Evolutionary conservation across 306 rosid genomes (phyloP).

Genomic region (Ochetophila trinervis): DNA sequence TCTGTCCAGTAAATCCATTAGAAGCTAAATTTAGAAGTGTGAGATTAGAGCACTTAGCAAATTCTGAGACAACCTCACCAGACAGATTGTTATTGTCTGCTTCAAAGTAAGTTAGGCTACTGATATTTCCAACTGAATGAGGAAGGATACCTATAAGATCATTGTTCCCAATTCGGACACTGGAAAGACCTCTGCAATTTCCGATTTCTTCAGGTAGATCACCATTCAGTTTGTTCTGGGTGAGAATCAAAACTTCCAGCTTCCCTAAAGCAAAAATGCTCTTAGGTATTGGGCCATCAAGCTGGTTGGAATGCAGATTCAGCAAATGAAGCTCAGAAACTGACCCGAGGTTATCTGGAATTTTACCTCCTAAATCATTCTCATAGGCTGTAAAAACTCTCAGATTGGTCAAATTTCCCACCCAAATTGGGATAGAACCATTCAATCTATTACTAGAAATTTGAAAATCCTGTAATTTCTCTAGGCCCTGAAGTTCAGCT

Average conservation of each 20-base stretch:
- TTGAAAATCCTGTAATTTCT: constrained; percentile 69
- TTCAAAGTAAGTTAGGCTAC: constrained; percentile 95
- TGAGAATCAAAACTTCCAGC: constrained; percentile 80
- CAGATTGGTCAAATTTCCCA: constrained; percentile 74
- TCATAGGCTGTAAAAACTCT: constrained; percentile 88
- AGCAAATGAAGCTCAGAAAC: constrained; percentile 65
- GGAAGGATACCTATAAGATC: constrained; percentile 47
- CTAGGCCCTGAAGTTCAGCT: constrained; percentile 58
- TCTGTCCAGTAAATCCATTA: constrained; percentile 72
- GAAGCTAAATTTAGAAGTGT: constrained; percentile 93
- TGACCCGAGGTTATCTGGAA: constrained; percentile 77
- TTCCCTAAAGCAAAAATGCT: constrained; percentile 76
- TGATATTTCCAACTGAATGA: constrained; percentile 64
- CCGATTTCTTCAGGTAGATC: constrained; percentile 52
- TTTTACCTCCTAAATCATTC: constrained; percentile 64
- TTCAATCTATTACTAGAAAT: constrained; percentile 74
- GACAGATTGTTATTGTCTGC: constrained; percentile 86
- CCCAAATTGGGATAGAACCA: constrained; percentile 80
- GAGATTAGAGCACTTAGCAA: constrained; percentile 75
- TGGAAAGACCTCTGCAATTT: constrained; percentile 45
- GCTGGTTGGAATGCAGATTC: constrained; percentile 87
- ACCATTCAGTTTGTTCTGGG: constrained; percentile 62
- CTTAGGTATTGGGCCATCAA: constrained; percentile 78
- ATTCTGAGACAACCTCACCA: constrained; percentile 62
- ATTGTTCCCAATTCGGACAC: constrained; percentile 52